Base-by-base conservation (phyloP, 2,329 filamentous ascomycete genomes). In the Alternaria atra region DNA sequence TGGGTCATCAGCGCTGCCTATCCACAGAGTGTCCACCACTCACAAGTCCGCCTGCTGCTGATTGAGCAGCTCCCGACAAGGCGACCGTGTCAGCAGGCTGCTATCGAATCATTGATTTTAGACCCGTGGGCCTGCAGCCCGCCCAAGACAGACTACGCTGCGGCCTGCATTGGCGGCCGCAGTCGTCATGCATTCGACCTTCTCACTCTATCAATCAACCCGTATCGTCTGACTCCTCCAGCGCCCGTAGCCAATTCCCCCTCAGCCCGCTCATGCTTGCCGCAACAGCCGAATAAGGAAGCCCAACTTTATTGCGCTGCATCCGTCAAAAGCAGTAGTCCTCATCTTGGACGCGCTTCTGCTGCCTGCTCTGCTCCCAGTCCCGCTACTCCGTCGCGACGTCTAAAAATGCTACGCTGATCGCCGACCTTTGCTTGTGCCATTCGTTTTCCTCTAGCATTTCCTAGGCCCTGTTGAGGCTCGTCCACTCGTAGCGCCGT, bases 81-180 rank as follows among this genome's bases (percentile, higher is more conserved):
- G 64, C 70, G 61, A 66, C 35, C 56, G 67, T 69, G 73, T 75
- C 73, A 75, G 72, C 69, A 71, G 71, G 69, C 58, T 59, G 60
- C 68, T 55, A 64, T 70, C 73, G 68, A 76, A 77, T 76, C 74
- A 74, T 61, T 56, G 55, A 56, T 52, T 52, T 59, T 52, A 35
- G 46, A 58, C 35, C 64, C 67, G 60, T 55, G 48, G 57, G 63
- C 64, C 66, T 66, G 67, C 71, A 73, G 66, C 50, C 30, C 53
- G 62, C 71, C 69, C 73, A 65, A 66, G 66, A 62, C 57, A 60
- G 52, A 27, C 44, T 52, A 51, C 46, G 37, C 58, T 52, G 44
- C 63, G 58, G 53, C 68, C 64, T 77, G 74, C 73, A 75, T 75
- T 73, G 73, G 73, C 75, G 72, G 71, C 74, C 75, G 70, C 68